Conservation (phyloP, 2,329 filamentous ascomycete genomes). For the Aspergillus niger region DNA sequence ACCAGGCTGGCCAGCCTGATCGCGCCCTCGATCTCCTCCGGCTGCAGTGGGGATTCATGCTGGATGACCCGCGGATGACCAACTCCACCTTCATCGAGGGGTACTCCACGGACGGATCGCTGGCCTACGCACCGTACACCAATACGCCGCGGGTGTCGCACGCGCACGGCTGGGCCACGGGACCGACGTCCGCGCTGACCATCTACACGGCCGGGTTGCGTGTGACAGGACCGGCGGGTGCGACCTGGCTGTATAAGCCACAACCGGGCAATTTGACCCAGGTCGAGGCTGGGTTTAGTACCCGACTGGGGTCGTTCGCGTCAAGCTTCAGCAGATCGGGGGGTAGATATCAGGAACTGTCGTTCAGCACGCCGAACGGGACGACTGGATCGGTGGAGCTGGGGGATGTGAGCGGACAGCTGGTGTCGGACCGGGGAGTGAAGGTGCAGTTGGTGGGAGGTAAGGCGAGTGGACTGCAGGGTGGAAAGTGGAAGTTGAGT, state of each 20-base stretch:
- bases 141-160: conserved; percentile 53
- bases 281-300: conserved; percentile 43
- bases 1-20: conserved; percentile 39
- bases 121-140: conserved; percentile 54
- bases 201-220: conserved; percentile 47
- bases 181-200: conserved; percentile 49
- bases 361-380: conserved; percentile 10
- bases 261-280: conserved; percentile 37
- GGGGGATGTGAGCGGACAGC: background rate
- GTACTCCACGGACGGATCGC: conserved; percentile 48
- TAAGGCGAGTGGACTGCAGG: background rate
- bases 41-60: conserved; percentile 58
- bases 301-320: conserved; percentile 39
- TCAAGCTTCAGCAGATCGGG: background rate
- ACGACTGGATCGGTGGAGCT: conserved; percentile 8
- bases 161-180: conserved; percentile 56
- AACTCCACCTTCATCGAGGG: conserved; percentile 57
- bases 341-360: conserved; percentile 1
- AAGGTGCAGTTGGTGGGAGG: background rate
- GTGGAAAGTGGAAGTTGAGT: background rate
- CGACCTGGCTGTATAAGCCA: conserved; percentile 41
- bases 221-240: conserved; percentile 39
- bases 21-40: conserved; percentile 48
- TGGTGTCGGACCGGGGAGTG: background rate
- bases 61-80: conserved; percentile 56